These are phyloP conservation scores for Erythrophleum ivorense DNA, from an alignment of 331 rosid genomes.

Conservation along the genomic window DNA sequence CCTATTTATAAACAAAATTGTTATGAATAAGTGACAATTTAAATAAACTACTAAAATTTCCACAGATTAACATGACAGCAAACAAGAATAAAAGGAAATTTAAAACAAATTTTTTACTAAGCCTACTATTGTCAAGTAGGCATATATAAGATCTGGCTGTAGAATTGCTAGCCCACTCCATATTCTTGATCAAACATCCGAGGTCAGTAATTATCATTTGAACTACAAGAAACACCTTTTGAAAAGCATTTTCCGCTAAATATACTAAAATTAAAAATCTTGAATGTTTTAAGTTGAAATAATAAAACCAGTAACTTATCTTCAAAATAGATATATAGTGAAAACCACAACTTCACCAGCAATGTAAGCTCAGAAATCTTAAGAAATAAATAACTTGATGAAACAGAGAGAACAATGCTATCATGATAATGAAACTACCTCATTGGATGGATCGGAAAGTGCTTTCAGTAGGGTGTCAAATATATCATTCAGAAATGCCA, in stretches of 20 bases:
- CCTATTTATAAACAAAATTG: constrained; percentile 55
- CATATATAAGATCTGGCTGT: constrained; percentile 12
- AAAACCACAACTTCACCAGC: constrained; percentile 23
- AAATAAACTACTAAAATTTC: constrained; percentile 3
- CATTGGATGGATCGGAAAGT: constrained; percentile 86
- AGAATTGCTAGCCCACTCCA: constrained; percentile 16
- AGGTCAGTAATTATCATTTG: neutral
- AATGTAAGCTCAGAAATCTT: constrained; percentile 10
- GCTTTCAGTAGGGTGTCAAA: constrained; percentile 84
- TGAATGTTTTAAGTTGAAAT: constrained; percentile 8
- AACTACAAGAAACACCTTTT: neutral
- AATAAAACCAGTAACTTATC: constrained; percentile 11
- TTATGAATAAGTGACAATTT: constrained; percentile 35
- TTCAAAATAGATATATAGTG: constrained; percentile 6
- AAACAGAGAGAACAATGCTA: neutral
- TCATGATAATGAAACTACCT: constrained; percentile 56
- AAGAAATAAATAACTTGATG: constrained; percentile 2
- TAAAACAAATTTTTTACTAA: constrained; percentile 5
- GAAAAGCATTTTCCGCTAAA: neutral
- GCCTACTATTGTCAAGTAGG: constrained; percentile 24
- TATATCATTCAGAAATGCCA: constrained; percentile 71
- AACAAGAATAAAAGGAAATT: constrained; percentile 21
- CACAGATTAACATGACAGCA: constrained; percentile 1
- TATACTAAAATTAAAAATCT: neutral
- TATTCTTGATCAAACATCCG: constrained; percentile 2